These are phyloP conservation scores for Monocercomonoides exilis DNA, from an alignment of 78 protist genomes.

Conservation along the genomic window DNA sequence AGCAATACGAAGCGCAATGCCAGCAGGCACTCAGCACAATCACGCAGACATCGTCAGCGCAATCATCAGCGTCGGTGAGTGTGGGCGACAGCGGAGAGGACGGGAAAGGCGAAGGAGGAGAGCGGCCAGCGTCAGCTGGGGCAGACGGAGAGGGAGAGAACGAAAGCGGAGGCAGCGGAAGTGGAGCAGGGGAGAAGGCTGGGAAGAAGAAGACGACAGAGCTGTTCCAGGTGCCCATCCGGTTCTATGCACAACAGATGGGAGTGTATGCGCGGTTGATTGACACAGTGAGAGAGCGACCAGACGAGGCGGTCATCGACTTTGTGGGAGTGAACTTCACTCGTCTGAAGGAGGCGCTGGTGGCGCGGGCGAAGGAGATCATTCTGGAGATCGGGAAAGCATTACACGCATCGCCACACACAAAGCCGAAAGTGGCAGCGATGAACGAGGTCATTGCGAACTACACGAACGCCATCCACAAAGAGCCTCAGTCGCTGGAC, in stretches of 20 bases:
- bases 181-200: no score
- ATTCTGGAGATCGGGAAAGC: constrained; percentile 24
- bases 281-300: background rate
- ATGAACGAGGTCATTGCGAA: constrained; percentile 3
- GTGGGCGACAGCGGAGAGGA: background rate
- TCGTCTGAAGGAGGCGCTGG: constrained; percentile 28
- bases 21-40: background rate
- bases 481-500: constrained; percentile 44
- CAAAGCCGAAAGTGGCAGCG: background rate
- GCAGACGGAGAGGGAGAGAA: background rate
- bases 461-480: constrained; percentile 5
- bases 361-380: constrained; percentile 31
- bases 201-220: background rate
- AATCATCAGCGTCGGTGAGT: background rate
- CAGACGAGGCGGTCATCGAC: constrained; percentile 22
- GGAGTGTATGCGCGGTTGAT: background rate
- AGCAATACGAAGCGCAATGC: background rate
- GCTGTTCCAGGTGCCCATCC: background rate
- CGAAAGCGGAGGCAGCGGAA: no score
- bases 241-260: background rate
- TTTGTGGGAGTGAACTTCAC: constrained; percentile 32
- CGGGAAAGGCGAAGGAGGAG: background rate
- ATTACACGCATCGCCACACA: background rate
- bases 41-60: background rate
- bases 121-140: background rate